Percentiles rank a stretch among this genome's conserved stretches.
Conservation (phyloP, 2,329 filamentous ascomycete species). For the Ascosphaera apis region DNA sequence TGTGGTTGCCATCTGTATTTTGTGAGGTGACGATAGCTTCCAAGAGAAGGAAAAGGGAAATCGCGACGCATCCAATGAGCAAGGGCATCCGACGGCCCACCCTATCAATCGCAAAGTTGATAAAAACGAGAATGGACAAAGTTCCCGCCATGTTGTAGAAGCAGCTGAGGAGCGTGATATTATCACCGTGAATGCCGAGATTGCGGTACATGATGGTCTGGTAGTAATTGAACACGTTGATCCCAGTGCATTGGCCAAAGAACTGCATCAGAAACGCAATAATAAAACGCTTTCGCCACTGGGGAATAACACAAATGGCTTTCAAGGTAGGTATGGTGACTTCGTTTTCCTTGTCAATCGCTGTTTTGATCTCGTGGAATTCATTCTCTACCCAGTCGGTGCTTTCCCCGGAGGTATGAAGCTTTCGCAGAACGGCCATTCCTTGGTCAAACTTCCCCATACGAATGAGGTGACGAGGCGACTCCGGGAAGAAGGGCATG, state of each 20-base stretch:
- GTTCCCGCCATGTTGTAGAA: constrained; percentile 38
- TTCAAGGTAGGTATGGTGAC: constrained; percentile 24
- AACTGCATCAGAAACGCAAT: constrained; percentile 39
- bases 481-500: constrained; percentile 14
- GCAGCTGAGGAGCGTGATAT: constrained; percentile 31
- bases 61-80: neutral
- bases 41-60: constrained; percentile 31
- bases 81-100: neutral
- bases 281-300: constrained; percentile 35
- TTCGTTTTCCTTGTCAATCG: constrained; percentile 35
- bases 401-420: constrained; percentile 31
- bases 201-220: constrained; percentile 18
- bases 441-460: constrained; percentile 27
- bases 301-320: constrained; percentile 17
- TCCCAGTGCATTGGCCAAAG: constrained; percentile 33
- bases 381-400: constrained; percentile 35
- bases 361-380: constrained; percentile 36
- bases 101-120: constrained; percentile 26
- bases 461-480: constrained; percentile 15
- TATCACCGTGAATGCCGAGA: constrained; percentile 32
- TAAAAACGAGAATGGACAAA: constrained; percentile 16
- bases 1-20: neutral
- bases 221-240: constrained; percentile 21
- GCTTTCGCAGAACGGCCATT: constrained; percentile 23
- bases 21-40: neutral